A percentile compares a stretch with the other conserved stretches of the same genome.
Evolutionary conservation across 345 rosid genomes (phyloP).

Genomic region (Arabis hirsuta): DNA sequence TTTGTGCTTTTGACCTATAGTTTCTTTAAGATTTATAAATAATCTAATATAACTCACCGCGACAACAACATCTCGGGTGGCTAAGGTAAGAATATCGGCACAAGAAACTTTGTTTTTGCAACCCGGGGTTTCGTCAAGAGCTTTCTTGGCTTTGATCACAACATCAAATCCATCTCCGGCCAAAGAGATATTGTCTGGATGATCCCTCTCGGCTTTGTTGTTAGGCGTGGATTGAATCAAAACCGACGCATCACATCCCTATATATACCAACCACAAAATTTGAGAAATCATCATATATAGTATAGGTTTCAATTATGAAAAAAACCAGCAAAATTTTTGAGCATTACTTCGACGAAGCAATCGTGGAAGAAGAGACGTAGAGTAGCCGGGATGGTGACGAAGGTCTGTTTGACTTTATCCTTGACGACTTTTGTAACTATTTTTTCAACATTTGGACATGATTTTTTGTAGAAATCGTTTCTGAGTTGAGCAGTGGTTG

Average conservation of each 20-base stretch:
- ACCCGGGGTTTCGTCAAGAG: conserved; percentile 52
- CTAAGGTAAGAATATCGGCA: conserved; percentile 84
- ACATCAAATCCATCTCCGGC: conserved; percentile 95
- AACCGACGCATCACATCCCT: conserved; percentile 91
- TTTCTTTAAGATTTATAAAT: not conserved
- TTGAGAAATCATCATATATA: conserved; percentile 10
- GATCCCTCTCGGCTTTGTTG: conserved; percentile 82
- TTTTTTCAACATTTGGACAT: conserved; percentile 75
- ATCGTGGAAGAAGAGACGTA: conserved; percentile 90
- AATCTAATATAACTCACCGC: conserved; percentile 44
- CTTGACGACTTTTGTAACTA: conserved; percentile 56
- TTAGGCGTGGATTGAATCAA: conserved; percentile 53
- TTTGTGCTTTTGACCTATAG: not conserved
- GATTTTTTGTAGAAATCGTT: conserved; percentile 52
- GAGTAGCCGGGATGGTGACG: conserved; percentile 75
- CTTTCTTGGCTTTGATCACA: conserved; percentile 78
- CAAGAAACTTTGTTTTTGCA: conserved; percentile 80
- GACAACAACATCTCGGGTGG: conserved; percentile 74
- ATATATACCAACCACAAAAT: not conserved
- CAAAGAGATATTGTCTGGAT: conserved; percentile 75
- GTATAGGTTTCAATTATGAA: not conserved
- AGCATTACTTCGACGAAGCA: conserved; percentile 68
- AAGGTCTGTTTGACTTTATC: conserved; percentile 63
- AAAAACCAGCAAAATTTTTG: not conserved
- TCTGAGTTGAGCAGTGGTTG: conserved; percentile 63